Conservation (phyloP, 768 basidiomycete genomes). For the Arthromyces matolae region DNA sequence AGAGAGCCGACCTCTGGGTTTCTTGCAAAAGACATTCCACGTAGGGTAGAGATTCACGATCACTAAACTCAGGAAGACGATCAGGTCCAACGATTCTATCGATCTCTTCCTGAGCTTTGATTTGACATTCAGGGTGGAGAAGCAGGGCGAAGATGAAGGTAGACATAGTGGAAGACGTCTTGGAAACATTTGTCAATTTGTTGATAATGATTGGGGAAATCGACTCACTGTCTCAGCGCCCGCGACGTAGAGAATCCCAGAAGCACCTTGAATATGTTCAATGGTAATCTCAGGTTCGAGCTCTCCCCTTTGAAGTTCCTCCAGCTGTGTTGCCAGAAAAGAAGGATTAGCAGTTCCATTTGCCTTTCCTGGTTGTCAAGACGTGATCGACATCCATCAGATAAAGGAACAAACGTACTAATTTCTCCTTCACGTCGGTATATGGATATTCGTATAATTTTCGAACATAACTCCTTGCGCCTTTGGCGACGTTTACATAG, state of each 20-base stretch:
- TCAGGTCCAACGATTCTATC: conserved; percentile 13
- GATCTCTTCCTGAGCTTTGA: conserved; percentile 16
- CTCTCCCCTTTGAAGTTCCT: too few species aligned
- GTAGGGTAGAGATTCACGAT: conserved; percentile 14
- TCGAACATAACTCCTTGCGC: too few species aligned
- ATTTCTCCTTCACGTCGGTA: too few species aligned
- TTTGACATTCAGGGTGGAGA: conserved; percentile 16
- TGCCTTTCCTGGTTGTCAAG: too few species aligned
- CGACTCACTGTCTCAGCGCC: conserved; percentile 13
- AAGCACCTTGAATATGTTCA: conserved; percentile 12
- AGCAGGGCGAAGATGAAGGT: conserved; percentile 15
- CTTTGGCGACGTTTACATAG: too few species aligned
- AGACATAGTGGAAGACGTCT: conserved; percentile 11
- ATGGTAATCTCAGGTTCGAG: conserved; percentile 6
- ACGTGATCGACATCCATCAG: too few species aligned
- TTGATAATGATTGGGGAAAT: background rate
- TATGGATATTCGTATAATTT: too few species aligned
- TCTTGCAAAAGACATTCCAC: conserved; percentile 14
- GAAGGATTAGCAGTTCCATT: too few species aligned
- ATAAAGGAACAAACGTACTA: too few species aligned
- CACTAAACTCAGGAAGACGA: conserved; percentile 17
- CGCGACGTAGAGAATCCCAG: conserved; percentile 9
- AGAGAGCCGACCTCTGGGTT: conserved; percentile 7
- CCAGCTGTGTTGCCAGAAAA: too few species aligned
- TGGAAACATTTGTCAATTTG: background rate